Base-by-base conservation (phyloP, 129 eudicot genomes). In the Gnaphalium uliginosum region DNA sequence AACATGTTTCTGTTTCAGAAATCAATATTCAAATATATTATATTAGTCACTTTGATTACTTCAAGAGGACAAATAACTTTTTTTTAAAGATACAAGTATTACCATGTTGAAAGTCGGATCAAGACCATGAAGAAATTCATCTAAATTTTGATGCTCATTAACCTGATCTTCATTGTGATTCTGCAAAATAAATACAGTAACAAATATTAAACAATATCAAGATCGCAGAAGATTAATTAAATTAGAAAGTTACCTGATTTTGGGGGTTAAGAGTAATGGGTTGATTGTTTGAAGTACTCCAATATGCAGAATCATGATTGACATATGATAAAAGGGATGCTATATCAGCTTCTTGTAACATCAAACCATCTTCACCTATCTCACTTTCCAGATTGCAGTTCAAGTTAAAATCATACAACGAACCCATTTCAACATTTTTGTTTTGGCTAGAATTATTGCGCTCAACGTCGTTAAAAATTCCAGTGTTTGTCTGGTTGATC, bases 81-180 rank as follows among this genome's bases (percentile, higher is more conserved):
- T 48, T 27, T 17, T 5, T 2, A 43, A 22, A 75, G 23, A 21
- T 78, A 78, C 81, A 76, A 48, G 51, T 26, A 48, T 21, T 74
- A 63, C 71, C 78, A 46, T 46, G 78, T 46, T 30, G 51, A 27
- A 46, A 43, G 29, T 43, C 30, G 61, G 56, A 73, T 59, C 68
- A 15, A 58, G 41, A 24, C 19, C 39, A 59, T 2, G 35, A 59
- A 73, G 57, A 59, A 23, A 17, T 57, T 35, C 68, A 39, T 37
- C 68, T 35, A 18, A 35, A 37, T 39, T 73, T 37, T 73, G 77
- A 58, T 35, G 25, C 9, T 73, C 35, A 21, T 37, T 37, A 6
- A 17, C 25, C 37, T 26, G 67, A 3, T 11, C 39, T 60, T 53
- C 74, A 17, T 56, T 67, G 11, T 69, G 71, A 30, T 46, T 21